Evolutionary conservation across 805 yeast genomes (phyloP).

Genomic region (Monosporozyma siamensis): DNA sequence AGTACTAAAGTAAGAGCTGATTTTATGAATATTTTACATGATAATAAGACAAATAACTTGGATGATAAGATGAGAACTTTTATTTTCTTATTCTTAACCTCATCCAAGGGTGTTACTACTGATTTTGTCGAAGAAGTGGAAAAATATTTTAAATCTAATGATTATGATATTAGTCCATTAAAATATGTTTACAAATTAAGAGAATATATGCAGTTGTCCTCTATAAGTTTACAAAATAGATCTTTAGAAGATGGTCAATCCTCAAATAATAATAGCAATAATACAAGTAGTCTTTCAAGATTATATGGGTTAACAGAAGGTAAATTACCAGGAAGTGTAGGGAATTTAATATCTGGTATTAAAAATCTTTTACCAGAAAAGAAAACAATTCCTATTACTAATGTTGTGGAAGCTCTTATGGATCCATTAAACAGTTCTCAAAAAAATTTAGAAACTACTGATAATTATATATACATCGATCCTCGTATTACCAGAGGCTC

Average conservation of each 20-base stretch:
- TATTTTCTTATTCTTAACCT: conserved; percentile 58
- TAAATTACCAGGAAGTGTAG: conserved; percentile 78
- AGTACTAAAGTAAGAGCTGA: conserved; percentile 39
- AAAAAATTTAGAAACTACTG: conserved; percentile 63
- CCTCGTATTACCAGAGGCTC: conserved; percentile 83
- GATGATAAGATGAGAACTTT: conserved; percentile 86
- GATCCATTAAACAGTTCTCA: conserved; percentile 63
- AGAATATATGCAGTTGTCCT: conserved; percentile 54
- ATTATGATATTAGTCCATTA: conserved; percentile 55
- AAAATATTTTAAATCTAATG: conserved; percentile 44
- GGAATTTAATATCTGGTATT: conserved; percentile 78
- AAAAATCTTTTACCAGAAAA: conserved; percentile 82
- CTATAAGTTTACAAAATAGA: conserved; percentile 31
- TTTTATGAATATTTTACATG: conserved; percentile 50
- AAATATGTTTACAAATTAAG: conserved; percentile 71
- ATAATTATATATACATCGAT: conserved; percentile 83
- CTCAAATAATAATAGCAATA: conserved; percentile 23
- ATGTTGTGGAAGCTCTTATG: conserved; percentile 83
- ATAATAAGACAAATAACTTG: conserved; percentile 46
- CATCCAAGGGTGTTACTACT: conserved; percentile 34
- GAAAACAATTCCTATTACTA: conserved; percentile 80
- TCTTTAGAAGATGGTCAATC: conserved; percentile 28
- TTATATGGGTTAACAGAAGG: conserved; percentile 78
- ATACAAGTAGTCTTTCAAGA: conserved; percentile 45
- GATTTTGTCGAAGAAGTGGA: conserved; percentile 56